Evolutionary conservation across 1,284 basidiomycete species (phyloP).

Genomic region (Trametes hirsuta): DNA sequence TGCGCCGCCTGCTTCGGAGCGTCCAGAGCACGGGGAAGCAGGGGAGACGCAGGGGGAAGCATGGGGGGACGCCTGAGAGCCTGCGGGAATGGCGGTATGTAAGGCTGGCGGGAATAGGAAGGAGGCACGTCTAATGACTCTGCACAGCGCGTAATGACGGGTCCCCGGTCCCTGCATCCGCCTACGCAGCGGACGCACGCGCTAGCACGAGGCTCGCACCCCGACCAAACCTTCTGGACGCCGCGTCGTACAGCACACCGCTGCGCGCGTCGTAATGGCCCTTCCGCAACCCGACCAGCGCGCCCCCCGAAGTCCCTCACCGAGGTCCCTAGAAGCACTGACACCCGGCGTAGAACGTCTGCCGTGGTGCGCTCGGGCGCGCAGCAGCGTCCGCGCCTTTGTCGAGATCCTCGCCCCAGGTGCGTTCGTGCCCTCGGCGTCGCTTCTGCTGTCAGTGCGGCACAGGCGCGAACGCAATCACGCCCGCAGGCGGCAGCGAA

Average conservation of each 20-base stretch:
- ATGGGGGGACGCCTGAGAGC: not conserved
- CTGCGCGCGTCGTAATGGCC: not conserved
- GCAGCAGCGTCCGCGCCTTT: no score
- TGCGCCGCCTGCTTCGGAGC: not conserved
- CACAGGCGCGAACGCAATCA: no score
- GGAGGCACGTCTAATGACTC: not conserved
- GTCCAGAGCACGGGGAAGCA: not conserved
- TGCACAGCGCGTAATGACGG: not conserved
- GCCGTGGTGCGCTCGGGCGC: no score
- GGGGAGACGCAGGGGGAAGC: not conserved
- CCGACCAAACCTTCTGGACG: not conserved
- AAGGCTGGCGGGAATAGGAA: not conserved
- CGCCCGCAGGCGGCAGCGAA: no score
- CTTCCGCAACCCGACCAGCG: not conserved
- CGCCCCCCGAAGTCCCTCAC: no score
- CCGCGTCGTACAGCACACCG: not conserved
- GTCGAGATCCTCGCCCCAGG: no score
- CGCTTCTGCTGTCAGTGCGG: no score
- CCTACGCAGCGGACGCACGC: not conserved
- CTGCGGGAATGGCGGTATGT: not conserved
- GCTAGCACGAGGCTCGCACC: slow-evolving; percentile 1
- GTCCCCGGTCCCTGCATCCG: not conserved
- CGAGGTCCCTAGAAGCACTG: no score
- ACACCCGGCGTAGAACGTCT: no score
- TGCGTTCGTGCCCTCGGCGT: no score